phyloP scores from a whole-genome alignment of 2,329 filamentous ascomycete genomes.

The Didymellaceae sp. region DNA sequence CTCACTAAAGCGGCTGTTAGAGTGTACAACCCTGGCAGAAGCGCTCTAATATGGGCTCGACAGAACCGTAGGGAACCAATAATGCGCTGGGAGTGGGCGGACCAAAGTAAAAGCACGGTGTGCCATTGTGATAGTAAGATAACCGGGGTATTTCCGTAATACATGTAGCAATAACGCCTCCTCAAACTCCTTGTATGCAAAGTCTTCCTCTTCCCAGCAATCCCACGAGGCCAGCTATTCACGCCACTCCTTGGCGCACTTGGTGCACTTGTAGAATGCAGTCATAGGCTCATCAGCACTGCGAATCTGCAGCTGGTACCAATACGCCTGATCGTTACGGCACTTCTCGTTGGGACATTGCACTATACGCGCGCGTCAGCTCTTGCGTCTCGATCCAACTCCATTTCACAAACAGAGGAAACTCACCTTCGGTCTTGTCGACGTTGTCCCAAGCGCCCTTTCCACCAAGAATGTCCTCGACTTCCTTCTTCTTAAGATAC shows the following conservation, averaged over 20 bases:
- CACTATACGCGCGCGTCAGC: conserved; percentile 54
- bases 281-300: conserved; percentile 99
- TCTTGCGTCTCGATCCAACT: neutral
- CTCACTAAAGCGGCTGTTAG: too few relatives aligned
- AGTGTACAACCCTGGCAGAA: too few relatives aligned
- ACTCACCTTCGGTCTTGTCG: conserved; percentile 72
- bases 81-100: too few relatives aligned
- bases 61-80: too few relatives aligned
- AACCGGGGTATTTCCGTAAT: conserved; percentile 18
- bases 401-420: neutral
- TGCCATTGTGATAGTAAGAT: conserved; percentile 8
- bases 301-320: conserved; percentile 96
- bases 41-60: neutral
- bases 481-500: conserved; percentile 80
- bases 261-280: conserved; percentile 75
- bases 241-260: conserved; percentile 22
- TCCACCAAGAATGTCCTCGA: conserved; percentile 89
- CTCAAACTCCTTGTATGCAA: conserved; percentile 15
- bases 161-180: neutral
- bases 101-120: neutral
- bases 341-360: conserved; percentile 85
- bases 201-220: neutral
- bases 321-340: conserved; percentile 84
- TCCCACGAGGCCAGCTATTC: neutral
- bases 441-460: conserved; percentile 90